These are phyloP conservation scores for Obba rivulosa DNA, from an alignment of 768 basidiomycete genomes.

Conservation along the genomic window DNA sequence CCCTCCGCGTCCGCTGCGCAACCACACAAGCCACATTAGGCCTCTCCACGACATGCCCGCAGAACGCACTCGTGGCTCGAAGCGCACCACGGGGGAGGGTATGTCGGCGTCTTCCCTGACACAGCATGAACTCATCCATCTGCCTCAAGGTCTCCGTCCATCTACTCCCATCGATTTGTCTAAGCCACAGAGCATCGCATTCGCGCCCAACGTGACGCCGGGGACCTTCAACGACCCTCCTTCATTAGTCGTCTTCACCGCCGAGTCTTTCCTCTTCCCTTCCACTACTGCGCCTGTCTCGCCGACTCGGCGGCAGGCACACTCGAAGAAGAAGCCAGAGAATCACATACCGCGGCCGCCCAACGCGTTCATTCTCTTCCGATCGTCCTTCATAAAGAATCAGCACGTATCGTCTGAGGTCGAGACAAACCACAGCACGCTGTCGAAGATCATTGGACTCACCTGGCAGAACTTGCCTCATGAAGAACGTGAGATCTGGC, in stretches of 20 bases:
- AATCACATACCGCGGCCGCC: constrained; percentile 81
- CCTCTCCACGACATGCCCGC: constrained; percentile 14
- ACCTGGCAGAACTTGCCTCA: constrained; percentile 78
- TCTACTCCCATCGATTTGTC: constrained; percentile 9
- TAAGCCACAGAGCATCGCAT: constrained; percentile 39
- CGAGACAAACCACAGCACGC: constrained; percentile 78
- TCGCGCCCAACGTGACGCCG: constrained; percentile 55
- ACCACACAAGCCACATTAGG: background rate
- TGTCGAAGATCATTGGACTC: constrained; percentile 80
- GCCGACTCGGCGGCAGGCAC: constrained; percentile 28
- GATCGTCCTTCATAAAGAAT: constrained; percentile 75
- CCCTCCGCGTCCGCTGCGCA: constrained; percentile 14
- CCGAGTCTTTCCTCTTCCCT: constrained; percentile 55
- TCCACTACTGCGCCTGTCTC: constrained; percentile 16
- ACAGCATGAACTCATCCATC: too few relatives aligned
- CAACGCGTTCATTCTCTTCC: constrained; percentile 85
- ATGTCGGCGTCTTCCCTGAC: background rate
- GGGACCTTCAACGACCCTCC: constrained; percentile 49
- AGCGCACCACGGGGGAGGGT: constrained; percentile 15
- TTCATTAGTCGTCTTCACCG: constrained; percentile 28
- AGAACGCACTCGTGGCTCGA: constrained; percentile 13
- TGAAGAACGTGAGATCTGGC: constrained; percentile 75
- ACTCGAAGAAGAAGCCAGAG: constrained; percentile 65
- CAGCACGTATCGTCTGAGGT: constrained; percentile 73
- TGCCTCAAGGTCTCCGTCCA: constrained; percentile 26